A percentile compares a stretch with the other conserved stretches of the same genome.
These are phyloP conservation scores for Trametes elegans DNA, from an alignment of 768 basidiomycete species.

Conservation along the genomic window DNA sequence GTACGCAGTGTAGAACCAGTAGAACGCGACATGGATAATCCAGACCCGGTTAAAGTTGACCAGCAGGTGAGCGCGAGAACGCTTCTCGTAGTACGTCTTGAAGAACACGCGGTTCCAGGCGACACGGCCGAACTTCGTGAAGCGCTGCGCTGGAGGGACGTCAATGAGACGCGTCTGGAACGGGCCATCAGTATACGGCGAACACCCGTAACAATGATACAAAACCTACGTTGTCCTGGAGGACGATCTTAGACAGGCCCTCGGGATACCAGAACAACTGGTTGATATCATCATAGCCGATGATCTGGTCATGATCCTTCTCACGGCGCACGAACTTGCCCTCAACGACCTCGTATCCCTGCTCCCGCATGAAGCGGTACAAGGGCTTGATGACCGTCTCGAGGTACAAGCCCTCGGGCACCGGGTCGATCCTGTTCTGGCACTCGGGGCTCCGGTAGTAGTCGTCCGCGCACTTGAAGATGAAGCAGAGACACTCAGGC, in stretches of 20 bases:
- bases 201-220: background rate
- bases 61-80: conserved; percentile 87
- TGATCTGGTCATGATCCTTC: conserved; percentile 92
- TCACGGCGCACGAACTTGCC: conserved; percentile 94
- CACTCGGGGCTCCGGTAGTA: conserved; percentile 98
- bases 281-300: conserved; percentile 99
- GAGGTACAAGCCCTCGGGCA: conserved; percentile 93
- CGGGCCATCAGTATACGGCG: background rate
- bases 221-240: conserved; percentile 74
- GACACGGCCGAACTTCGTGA: conserved; percentile 86
- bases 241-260: conserved; percentile 88
- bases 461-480: conserved; percentile 99
- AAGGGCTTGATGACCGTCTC: conserved; percentile 90
- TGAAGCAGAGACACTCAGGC: conserved; percentile 96
- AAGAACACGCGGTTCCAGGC: conserved; percentile 97
- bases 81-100: conserved; percentile 98
- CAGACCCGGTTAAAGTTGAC: conserved; percentile 99
- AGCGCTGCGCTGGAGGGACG: conserved; percentile 87
- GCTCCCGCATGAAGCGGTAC: conserved; percentile 94
- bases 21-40: conserved; percentile 92
- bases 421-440: conserved; percentile 89
- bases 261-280: conserved; percentile 99
- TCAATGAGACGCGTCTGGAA: conserved; percentile 87
- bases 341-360: conserved; percentile 94
- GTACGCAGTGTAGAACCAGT: conserved; percentile 98